phyloP scores from a whole-genome alignment of 2,329 filamentous ascomycete genomes.

The Aspergillus jensenii region DNA sequence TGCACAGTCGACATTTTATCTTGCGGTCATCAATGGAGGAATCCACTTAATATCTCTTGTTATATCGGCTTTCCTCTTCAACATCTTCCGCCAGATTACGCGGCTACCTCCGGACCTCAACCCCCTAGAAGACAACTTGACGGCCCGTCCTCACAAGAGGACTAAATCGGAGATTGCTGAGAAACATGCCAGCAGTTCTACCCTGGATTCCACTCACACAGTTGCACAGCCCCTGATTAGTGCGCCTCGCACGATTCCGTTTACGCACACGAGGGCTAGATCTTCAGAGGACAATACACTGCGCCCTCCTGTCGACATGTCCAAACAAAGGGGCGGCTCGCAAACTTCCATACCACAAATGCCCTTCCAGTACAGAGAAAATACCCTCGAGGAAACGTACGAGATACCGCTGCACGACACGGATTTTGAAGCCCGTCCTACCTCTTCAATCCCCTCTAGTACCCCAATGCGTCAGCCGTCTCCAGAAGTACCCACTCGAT shows the following conservation, averaged over 20 bases:
- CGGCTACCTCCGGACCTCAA: slow-evolving; percentile 91
- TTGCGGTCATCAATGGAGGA: slow-evolving; percentile 61
- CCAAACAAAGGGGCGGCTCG: slow-evolving; percentile 49
- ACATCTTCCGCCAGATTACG: slow-evolving; percentile 79
- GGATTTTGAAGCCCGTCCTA: slow-evolving; percentile 31
- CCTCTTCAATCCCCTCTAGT: slow-evolving; percentile 30
- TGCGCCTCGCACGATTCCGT: slow-evolving; percentile 62
- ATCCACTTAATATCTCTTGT: slow-evolving; percentile 70
- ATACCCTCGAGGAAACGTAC: slow-evolving; percentile 29
- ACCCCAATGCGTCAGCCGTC: slow-evolving; percentile 30
- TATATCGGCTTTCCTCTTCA: slow-evolving; percentile 71
- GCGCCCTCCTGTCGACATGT: slow-evolving; percentile 51
- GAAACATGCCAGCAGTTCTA: slow-evolving; percentile 60
- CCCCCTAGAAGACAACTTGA: slow-evolving; percentile 82
- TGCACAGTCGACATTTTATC: slow-evolving; percentile 66
- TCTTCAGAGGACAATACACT: slow-evolving; percentile 60
- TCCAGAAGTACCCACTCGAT: slow-evolving; percentile 27
- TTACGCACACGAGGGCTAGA: slow-evolving; percentile 72
- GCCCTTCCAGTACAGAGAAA: slow-evolving; percentile 28
- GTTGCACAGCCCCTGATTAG: slow-evolving; percentile 45
- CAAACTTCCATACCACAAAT: slow-evolving; percentile 41
- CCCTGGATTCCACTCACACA: slow-evolving; percentile 42
- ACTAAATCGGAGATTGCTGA: slow-evolving; percentile 64
- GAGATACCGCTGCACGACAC: slow-evolving; percentile 27
- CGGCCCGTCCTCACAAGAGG: slow-evolving; percentile 71